Evolutionary conservation across 352 stramenopile species (phyloP), one percentile per base, ranked within the genome.

Genomic region (Globisporangium mamillatum): DNA sequence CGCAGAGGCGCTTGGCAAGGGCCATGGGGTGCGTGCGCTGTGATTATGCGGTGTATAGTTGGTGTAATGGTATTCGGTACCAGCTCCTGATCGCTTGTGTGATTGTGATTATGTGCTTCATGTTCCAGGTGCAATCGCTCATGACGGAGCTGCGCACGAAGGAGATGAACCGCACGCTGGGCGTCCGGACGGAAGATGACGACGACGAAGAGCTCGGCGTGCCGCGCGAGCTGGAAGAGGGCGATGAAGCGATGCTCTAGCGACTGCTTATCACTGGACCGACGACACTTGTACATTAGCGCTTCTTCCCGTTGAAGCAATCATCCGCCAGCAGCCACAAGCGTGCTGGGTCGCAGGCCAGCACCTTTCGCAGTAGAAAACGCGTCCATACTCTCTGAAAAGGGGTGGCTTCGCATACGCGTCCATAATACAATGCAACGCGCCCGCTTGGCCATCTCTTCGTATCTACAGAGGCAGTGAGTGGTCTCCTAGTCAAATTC

Each of bases 101-200:
- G 9, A 3, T 41, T 53, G 18, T 50, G 41, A 18, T 6, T 50
- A 16, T 6, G 41, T 52, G 41, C 7, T 52, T 7, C 4, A 22
- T n/a, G n/a, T 52, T 52, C 18, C 44, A 88, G 61, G 81, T 92
- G 29, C 84, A 92, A 57, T 75, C 78, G 1, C 70, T 92, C 22
- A 80, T 92, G 80, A 65, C 66, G 9, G 84, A 92, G 32, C 60
- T 92, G 50, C 72, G 81, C 32, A 74, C 78, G 24, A 86, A 88
- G 62, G 84, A 92, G 58, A 84, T 72, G 59, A 63, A 68, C 0
- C 84, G 84, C n/a, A 70, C 68, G 27, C 53, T 73, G 10, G 56
- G 63, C 10, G 61, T 73, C 20, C 63, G 62, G 3, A 48, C 65
- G 16, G 52, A 68, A 7, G 64, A 72, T 46, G 70, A 72, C 20